These are phyloP conservation scores for Vigna unguiculata DNA, from an alignment of 306 rosid genomes.

Conservation along the genomic window DNA sequence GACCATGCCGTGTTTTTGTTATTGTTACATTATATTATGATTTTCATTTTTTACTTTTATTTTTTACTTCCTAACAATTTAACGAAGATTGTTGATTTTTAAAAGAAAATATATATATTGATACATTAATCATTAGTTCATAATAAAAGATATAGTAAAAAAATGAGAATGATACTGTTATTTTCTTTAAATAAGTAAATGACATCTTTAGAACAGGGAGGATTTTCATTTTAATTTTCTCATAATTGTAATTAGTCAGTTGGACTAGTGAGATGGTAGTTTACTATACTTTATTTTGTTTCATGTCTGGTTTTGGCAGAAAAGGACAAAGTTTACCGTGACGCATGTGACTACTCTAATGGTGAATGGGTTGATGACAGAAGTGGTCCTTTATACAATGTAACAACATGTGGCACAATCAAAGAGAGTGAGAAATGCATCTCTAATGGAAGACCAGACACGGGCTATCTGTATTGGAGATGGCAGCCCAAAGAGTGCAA, in stretches of 20 bases:
- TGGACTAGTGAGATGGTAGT: not conserved
- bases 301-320: conserved; percentile 43
- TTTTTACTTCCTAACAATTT: too few relatives aligned
- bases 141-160: too few relatives aligned
- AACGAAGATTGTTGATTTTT: too few relatives aligned
- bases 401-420: conserved; percentile 64
- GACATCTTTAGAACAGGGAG: not conserved
- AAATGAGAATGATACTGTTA: too few relatives aligned
- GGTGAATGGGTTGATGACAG: conserved; percentile 69
- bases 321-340: conserved; percentile 17
- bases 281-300: conserved; percentile 7
- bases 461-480: conserved; percentile 66
- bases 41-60: too few relatives aligned
- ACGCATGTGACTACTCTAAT: conserved; percentile 63
- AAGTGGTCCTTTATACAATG: conserved; percentile 68
- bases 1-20: too few relatives aligned
- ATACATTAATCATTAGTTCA: too few relatives aligned
- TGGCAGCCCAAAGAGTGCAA: conserved; percentile 70
- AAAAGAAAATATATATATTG: too few relatives aligned
- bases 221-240: not conserved
- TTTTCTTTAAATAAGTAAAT: too few relatives aligned
- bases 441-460: conserved; percentile 66
- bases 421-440: conserved; percentile 73
- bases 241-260: not conserved
- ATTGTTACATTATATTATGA: too few relatives aligned